phyloP scores from a whole-genome alignment of 345 rosid genomes.

The Sonneratia caseolaris region DNA sequence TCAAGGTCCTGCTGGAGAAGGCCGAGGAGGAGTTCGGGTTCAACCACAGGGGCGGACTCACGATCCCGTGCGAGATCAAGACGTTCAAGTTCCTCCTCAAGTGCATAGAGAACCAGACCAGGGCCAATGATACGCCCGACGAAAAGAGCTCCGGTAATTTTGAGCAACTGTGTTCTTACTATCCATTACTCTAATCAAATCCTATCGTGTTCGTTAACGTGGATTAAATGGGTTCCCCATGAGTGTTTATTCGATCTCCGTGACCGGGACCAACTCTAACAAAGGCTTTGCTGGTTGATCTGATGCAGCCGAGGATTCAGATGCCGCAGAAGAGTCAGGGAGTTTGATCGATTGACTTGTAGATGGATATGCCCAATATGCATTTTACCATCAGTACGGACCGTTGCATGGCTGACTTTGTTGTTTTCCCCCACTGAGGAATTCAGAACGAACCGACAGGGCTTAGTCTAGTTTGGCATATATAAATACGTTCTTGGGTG shows the following conservation, averaged over 20 bases:
- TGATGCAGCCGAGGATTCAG: conserved; percentile 30
- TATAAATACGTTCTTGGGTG: too few species aligned
- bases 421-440: too few species aligned
- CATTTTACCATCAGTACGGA: too few species aligned
- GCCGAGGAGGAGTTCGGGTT: conserved; percentile 91
- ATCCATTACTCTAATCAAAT: too few species aligned
- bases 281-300: conserved; percentile 6
- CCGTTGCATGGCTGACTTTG: too few species aligned
- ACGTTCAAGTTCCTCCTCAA: conserved; percentile 80
- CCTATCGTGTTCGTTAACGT: too few species aligned
- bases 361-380: neutral
- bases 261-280: too few species aligned
- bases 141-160: conserved; percentile 25
- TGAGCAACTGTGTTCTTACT: too few species aligned
- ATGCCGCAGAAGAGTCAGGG: conserved; percentile 5
- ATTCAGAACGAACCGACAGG: too few species aligned
- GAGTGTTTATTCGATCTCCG: too few species aligned
- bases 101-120: conserved; percentile 62
- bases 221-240: too few species aligned
- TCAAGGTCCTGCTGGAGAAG: conserved; percentile 79
- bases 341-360: neutral
- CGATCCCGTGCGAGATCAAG: conserved; percentile 93
- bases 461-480: too few species aligned
- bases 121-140: conserved; percentile 32
- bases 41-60: conserved; percentile 74